Base-by-base conservation (phyloP, 2,329 filamentous ascomycete species). In the Pseudopithomyces chartarum region DNA sequence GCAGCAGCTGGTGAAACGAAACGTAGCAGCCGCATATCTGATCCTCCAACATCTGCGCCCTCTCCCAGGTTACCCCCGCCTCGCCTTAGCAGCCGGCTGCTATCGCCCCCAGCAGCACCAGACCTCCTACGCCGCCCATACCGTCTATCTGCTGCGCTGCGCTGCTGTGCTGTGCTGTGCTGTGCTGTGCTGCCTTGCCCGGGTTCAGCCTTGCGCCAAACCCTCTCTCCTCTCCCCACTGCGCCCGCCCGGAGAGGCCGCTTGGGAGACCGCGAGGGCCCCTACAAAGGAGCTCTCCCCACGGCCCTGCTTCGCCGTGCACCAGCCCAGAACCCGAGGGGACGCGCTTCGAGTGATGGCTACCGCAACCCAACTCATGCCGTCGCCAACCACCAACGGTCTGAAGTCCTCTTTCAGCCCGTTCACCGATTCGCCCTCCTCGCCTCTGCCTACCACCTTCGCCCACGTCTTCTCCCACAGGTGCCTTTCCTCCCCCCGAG, bases 371-470 rank as follows among this genome's bases (percentile, higher is more conserved):
- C 77, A 79, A 61, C 74, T 80, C 58, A 81, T 81, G 79, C 76
- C 79, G 61, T 80, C 78, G 40, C 73, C 72, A 32, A 73, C 68
- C 40, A 63, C 63, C 54, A 42, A 15, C 48, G 68, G 67, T 58
- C 67, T 80, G 57, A 74, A 75, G 61, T 81, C 79, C 60, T 73
- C 78, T 52, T 81, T 81, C 70, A 80, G 78, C 62, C 79, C 80
- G n/a, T 82, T 81, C 67, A 78, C 79, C 47, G 80, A 83, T 61
- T 81, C 80, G 40, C 80, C 81, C 49, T 79, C 75, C 60, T 82
- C 81, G 43, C 80, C 75, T 60, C 82, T 81, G 43, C 80, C 81
- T 22, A 76, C 74, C 47, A 73, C 75, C 17, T 81, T 80, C 63
- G 71, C 70, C 46, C 72, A 75, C 4, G 70, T 73, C 62, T 76